Evolutionary conservation across 331 rosid genomes (phyloP).

Genomic region (Cucumis variabilis): DNA sequence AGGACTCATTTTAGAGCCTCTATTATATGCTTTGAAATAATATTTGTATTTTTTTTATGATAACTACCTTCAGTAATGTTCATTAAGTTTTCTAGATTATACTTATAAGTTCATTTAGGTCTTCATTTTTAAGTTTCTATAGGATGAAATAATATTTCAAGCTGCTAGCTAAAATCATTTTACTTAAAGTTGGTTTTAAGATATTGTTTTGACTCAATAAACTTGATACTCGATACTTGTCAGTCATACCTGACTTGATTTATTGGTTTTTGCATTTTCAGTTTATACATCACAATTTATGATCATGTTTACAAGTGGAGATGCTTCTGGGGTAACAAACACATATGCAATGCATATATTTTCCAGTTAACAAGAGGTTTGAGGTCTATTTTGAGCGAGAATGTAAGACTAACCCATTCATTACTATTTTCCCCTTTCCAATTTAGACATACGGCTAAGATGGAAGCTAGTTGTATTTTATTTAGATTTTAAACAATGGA

Average conservation of each 20-base stretch:
- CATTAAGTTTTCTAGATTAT: neutral
- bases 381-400: conserved; percentile 76
- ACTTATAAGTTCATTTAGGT: neutral
- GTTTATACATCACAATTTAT: conserved; percentile 89
- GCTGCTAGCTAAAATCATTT: neutral
- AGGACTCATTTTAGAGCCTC: too few relatives aligned
- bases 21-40: conserved; percentile 85
- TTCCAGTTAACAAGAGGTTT: conserved; percentile 85
- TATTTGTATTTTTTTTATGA: conserved; percentile 83
- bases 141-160: conserved; percentile 1
- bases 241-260: conserved; percentile 28
- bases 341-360: conserved; percentile 70
- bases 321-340: conserved; percentile 50
- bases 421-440: neutral
- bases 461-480: neutral
- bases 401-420: conserved; percentile 56
- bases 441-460: neutral
- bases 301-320: conserved; percentile 79
- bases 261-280: conserved; percentile 41
- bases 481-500: neutral
- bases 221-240: neutral
- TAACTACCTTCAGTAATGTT: conserved; percentile 41
- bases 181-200: conserved; percentile 1
- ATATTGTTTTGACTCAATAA: neutral
- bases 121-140: neutral